Conservation (phyloP, 257 asterid genomes). For the Sherardia arvensis region DNA sequence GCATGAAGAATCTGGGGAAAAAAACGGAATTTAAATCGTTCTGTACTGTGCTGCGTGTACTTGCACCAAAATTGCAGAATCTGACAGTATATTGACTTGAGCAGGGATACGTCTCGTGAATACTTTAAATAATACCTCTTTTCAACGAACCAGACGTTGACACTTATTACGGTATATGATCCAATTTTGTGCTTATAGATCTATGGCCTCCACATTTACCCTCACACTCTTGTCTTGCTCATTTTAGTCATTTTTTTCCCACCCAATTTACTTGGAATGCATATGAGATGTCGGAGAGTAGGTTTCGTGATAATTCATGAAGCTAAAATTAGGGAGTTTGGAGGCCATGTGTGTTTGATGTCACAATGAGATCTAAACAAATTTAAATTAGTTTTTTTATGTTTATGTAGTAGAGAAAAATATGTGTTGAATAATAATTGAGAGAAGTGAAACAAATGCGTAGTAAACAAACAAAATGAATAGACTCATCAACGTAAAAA, state of each 20-base stretch:
- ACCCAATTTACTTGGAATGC: not conserved
- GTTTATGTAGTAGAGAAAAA: too few relatives aligned
- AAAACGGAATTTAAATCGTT: not conserved
- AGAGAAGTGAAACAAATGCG: too few relatives aligned
- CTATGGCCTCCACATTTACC: not conserved
- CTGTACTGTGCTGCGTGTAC: not conserved
- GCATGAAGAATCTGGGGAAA: not conserved
- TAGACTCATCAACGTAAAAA: too few relatives aligned
- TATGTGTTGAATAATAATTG: too few relatives aligned
- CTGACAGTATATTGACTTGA: constrained; percentile 6
- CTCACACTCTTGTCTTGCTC: not conserved
- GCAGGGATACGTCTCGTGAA: constrained; percentile 33
- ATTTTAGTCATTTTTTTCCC: not conserved
- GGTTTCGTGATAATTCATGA: too few relatives aligned
- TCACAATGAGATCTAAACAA: too few relatives aligned
- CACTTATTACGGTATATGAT: not conserved
- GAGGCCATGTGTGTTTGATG: too few relatives aligned
- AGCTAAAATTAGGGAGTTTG: too few relatives aligned
- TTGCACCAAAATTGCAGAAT: not conserved
- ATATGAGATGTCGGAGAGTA: too few relatives aligned
- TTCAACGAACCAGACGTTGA: constrained; percentile 10
- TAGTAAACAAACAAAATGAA: too few relatives aligned
- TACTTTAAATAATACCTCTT: constrained; percentile 15
- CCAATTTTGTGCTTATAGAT: not conserved
- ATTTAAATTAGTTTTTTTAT: too few relatives aligned